A percentile compares a stretch with the other conserved stretches of the same genome.
These are phyloP conservation scores for Epichloe uncinata DNA, from an alignment of 2,329 filamentous ascomycete species.

Conservation along the genomic window DNA sequence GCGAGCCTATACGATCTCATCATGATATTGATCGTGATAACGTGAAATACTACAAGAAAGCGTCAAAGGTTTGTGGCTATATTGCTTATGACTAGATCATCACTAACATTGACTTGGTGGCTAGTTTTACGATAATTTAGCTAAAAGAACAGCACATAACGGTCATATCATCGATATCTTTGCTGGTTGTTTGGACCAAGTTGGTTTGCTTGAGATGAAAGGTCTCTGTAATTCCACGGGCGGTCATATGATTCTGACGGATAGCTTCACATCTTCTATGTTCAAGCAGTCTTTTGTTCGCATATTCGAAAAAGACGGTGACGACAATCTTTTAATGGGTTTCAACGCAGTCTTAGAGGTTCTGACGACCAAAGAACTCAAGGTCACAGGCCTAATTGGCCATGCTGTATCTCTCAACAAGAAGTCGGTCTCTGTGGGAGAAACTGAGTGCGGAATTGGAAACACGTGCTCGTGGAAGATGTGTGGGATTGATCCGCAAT, in stretches of 20 bases:
- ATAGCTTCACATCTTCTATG: slow-evolving; percentile 98
- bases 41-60: slow-evolving; percentile 99
- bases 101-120: neutral
- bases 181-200: slow-evolving; percentile 92
- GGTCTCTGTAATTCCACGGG: slow-evolving; percentile 90
- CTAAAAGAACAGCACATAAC: slow-evolving; percentile 90
- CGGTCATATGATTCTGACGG: slow-evolving; percentile 94
- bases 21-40: slow-evolving; percentile 98
- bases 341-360: slow-evolving; percentile 97
- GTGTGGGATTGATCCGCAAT: slow-evolving; percentile 90
- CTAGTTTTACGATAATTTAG: slow-evolving; percentile 86
- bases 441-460: slow-evolving; percentile 95
- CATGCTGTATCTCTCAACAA: slow-evolving; percentile 96
- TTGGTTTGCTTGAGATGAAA: slow-evolving; percentile 96
- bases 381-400: slow-evolving; percentile 93
- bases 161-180: slow-evolving; percentile 97
- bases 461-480: slow-evolving; percentile 99
- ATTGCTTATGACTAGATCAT: neutral
- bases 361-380: slow-evolving; percentile 92
- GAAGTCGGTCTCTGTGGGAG: slow-evolving; percentile 91
- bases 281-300: slow-evolving; percentile 98
- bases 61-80: slow-evolving; percentile 56
- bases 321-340: slow-evolving; percentile 92
- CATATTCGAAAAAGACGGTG: slow-evolving; percentile 90
- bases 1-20: slow-evolving; percentile 93